phyloP scores from a whole-genome alignment of 2,329 filamentous ascomycete genomes.

The Aspergillus persii region DNA sequence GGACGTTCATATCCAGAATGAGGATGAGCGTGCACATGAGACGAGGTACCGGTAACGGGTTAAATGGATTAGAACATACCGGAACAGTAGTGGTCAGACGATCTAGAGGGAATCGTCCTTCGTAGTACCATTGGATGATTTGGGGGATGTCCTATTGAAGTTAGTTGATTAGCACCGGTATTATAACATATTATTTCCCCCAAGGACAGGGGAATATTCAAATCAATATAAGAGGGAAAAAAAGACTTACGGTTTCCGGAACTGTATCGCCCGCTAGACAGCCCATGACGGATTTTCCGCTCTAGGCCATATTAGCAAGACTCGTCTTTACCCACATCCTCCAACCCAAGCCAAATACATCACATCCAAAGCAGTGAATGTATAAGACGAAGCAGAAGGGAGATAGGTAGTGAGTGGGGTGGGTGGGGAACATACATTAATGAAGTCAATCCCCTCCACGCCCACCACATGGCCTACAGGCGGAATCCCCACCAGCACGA shows the following conservation, averaged over 20 bases:
- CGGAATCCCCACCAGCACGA: constrained; percentile 52
- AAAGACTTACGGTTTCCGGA: neutral
- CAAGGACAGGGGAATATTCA: neutral
- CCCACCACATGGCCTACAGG: constrained; percentile 31
- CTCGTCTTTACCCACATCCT: no score
- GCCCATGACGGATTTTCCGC: neutral
- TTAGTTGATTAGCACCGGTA: no score
- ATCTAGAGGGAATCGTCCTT: constrained; percentile 17
- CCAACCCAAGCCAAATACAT: neutral
- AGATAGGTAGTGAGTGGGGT: no score
- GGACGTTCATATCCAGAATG: neutral
- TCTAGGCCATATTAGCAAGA: neutral
- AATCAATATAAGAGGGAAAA: neutral
- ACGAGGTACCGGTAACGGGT: no score
- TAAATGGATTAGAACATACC: neutral
- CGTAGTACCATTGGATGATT: constrained; percentile 20
- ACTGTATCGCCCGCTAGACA: neutral
- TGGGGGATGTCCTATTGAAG: constrained; percentile 10
- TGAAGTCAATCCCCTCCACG: neutral
- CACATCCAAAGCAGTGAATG: neutral
- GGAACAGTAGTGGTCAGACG: constrained; percentile 6
- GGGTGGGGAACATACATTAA: constrained; percentile 10
- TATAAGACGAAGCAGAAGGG: neutral
- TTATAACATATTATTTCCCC: no score
- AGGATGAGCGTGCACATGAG: neutral